These are phyloP conservation scores for Waitea zeae DNA, from an alignment of 1,284 basidiomycete genomes.

Conservation along the genomic window DNA sequence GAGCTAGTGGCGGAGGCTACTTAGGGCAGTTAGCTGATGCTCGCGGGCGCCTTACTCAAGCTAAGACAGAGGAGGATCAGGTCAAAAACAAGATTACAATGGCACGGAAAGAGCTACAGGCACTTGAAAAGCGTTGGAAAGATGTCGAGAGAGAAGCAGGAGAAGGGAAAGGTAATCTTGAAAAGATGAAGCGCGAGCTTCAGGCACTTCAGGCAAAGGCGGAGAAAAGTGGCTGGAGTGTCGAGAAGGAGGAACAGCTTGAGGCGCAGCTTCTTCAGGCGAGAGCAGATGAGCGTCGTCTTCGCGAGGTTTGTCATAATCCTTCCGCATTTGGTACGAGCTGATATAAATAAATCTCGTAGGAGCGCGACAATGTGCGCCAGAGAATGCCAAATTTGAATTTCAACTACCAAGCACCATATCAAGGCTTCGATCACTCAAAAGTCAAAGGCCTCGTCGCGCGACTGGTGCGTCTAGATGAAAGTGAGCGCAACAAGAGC, in stretches of 20 bases:
- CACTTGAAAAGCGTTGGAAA: conserved; percentile 67
- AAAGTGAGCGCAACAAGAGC: conserved; percentile 58
- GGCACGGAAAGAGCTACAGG: conserved; percentile 68
- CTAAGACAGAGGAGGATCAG: conserved; percentile 77
- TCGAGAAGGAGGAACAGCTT: conserved; percentile 55
- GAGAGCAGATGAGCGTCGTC: conserved; percentile 34
- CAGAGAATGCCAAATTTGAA: conserved; percentile 58
- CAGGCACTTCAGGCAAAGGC: conserved; percentile 38
- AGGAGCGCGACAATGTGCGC: conserved; percentile 63
- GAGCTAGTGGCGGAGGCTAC: conserved; percentile 74
- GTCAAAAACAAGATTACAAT: conserved; percentile 64
- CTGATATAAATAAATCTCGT: background rate
- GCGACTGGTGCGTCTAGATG: conserved; percentile 61
- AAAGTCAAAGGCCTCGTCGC: conserved; percentile 94
- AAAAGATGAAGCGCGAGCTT: conserved; percentile 41
- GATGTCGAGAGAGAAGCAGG: conserved; percentile 74
- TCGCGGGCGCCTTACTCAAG: conserved; percentile 57
- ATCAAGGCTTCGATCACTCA: conserved; percentile 68
- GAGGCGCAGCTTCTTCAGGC: conserved; percentile 40
- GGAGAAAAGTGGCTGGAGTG: conserved; percentile 62
- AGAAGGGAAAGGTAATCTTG: conserved; percentile 58
- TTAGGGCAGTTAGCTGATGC: conserved; percentile 95
- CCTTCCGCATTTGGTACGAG: too few relatives aligned
- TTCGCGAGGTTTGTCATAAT: conserved; percentile 43
- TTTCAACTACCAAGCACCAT: conserved; percentile 73